Evolutionary conservation across 495 filamentous ascomycete genomes (phyloP).

Genomic region (Cenococcum geophilum): DNA sequence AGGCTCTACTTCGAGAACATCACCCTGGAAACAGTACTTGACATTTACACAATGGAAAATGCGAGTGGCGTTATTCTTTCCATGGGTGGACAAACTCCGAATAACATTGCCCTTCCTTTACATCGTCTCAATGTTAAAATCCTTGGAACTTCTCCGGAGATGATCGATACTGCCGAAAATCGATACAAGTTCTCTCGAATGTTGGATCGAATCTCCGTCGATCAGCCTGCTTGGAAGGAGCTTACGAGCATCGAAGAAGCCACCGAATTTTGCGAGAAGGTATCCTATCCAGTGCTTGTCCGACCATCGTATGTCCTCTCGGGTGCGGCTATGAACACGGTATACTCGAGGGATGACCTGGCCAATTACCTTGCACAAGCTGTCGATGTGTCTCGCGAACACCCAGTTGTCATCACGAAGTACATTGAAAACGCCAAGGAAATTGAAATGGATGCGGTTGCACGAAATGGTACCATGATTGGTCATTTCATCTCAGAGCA

Average conservation of each 20-base stretch:
- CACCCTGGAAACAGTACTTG: constrained; percentile 85
- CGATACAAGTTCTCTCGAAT: constrained; percentile 98
- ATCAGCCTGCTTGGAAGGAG: constrained; percentile 97
- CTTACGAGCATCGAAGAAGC: constrained; percentile 87
- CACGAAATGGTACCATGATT: constrained; percentile 76
- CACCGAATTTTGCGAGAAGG: constrained; percentile 75
- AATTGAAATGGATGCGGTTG: constrained; percentile 96
- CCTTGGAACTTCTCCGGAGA: constrained; percentile 91
- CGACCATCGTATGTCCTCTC: constrained; percentile 97
- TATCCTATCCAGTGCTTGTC: constrained; percentile 89
- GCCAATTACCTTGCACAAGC: constrained; percentile 88
- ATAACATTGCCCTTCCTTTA: constrained; percentile 92
- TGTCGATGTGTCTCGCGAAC: constrained; percentile 85
- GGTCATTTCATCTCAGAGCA: constrained; percentile 95
- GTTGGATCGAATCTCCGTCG: constrained; percentile 86
- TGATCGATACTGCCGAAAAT: constrained; percentile 98
- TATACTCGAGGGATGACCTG: constrained; percentile 83
- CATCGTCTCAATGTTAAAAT: constrained; percentile 86
- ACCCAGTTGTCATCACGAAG: constrained; percentile 98
- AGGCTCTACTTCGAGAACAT: constrained; percentile 97
- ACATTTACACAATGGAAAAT: constrained; percentile 88
- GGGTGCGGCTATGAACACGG: constrained; percentile 98
- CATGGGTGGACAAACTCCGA: constrained; percentile 97
- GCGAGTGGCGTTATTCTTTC: constrained; percentile 90
- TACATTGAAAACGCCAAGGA: constrained; percentile 98